These are phyloP conservation scores for Ceratobasidium theobromae DNA, from an alignment of 1,284 basidiomycete species.

Conservation along the genomic window DNA sequence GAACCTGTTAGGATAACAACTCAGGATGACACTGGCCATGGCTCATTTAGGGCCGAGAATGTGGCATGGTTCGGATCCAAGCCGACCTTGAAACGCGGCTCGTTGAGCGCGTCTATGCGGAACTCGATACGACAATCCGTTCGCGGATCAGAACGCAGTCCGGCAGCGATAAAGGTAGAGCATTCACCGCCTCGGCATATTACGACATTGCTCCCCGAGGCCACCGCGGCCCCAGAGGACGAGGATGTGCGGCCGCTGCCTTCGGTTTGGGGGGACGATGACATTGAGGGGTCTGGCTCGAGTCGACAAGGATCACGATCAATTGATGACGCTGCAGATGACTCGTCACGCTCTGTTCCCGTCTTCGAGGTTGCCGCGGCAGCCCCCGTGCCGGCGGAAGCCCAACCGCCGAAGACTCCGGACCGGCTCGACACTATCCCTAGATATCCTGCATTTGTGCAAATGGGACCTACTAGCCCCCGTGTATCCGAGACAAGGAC, in stretches of 20 bases:
- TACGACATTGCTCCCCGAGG: neutral
- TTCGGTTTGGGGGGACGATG: slow-evolving; percentile 35
- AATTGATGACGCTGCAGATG: neutral
- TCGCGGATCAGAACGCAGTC: neutral
- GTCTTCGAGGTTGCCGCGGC: neutral
- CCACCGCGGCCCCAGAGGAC: neutral
- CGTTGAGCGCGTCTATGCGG: slow-evolving; percentile 9
- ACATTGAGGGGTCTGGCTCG: slow-evolving; percentile 3
- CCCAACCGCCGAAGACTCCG: neutral
- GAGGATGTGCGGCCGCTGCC: slow-evolving; percentile 37
- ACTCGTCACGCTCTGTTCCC: slow-evolving; percentile 5
- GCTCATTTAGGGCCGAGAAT: slow-evolving; percentile 6
- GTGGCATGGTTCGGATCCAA: slow-evolving; percentile 28
- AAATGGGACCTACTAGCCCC: neutral
- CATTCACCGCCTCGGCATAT: neutral
- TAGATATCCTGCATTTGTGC: slow-evolving; percentile 27
- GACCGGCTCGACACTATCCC: neutral
- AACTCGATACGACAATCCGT: neutral
- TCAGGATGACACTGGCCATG: neutral
- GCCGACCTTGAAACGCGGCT: neutral
- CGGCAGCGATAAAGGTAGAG: neutral
- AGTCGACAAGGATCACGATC: neutral
- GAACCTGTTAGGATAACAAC: neutral
- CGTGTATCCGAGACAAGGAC: neutral
- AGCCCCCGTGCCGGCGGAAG: neutral